Percentiles rank a stretch among this genome's conserved stretches.
These are phyloP conservation scores for Candida tetrigidarum DNA, from an alignment of 1,139 yeast species.

Conservation along the genomic window DNA sequence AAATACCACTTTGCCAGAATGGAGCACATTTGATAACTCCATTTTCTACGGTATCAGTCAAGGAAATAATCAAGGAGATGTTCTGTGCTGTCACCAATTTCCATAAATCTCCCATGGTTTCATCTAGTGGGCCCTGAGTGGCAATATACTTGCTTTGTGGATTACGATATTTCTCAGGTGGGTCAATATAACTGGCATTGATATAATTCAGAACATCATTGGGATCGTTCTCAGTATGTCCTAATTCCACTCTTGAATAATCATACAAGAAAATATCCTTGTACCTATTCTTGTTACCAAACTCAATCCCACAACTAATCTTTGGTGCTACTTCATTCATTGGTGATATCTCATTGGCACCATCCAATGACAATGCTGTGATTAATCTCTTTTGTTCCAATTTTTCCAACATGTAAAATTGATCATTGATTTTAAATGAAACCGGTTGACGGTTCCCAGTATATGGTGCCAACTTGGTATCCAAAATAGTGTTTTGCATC, in stretches of 20 bases:
- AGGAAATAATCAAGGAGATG: constrained; percentile 47
- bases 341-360: constrained; percentile 8
- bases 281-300: constrained; percentile 61
- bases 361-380: constrained; percentile 27
- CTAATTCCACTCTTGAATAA: constrained; percentile 64
- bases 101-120: constrained; percentile 85
- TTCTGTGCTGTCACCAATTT: constrained; percentile 57
- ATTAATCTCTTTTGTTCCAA: constrained; percentile 36
- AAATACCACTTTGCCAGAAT: constrained; percentile 54
- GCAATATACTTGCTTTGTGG: constrained; percentile 60
- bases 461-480: too few species aligned
- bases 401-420: constrained; percentile 32
- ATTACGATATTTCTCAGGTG: constrained; percentile 16
- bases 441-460: constrained; percentile 14
- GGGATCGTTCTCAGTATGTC: constrained; percentile 19
- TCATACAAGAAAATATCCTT: constrained; percentile 53
- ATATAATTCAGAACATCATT: constrained; percentile 42
- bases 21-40: constrained; percentile 60
- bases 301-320: constrained; percentile 64
- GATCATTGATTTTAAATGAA: constrained; percentile 26
- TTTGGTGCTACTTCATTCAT: constrained; percentile 23
- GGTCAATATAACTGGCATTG: constrained; percentile 61
- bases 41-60: constrained; percentile 57
- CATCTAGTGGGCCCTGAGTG: constrained; percentile 83
- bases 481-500: constrained; percentile 16